Base-by-base conservation (phyloP, 192 early-diverging fungal species). In the Coemansia sp. region DNA sequence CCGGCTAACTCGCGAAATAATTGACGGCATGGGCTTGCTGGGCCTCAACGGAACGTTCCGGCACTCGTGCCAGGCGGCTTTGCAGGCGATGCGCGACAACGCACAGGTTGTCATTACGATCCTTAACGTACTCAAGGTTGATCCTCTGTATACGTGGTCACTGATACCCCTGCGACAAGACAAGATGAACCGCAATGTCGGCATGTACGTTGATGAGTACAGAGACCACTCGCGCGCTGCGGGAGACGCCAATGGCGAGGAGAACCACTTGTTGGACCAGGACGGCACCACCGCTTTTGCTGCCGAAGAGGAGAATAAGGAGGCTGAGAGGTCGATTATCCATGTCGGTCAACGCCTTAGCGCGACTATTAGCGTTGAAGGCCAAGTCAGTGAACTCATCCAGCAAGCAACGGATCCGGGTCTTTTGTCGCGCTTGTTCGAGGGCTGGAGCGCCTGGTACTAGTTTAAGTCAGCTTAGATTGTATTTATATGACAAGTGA, bases 41-140 rank as follows among this genome's bases (percentile, higher is more conserved):
- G 90, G 89, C 4, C 83, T 91, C 11, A 89, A 95, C 36, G 94
- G 94, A 13, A 77, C 87, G 7, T 98, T 96, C 75, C 81, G 87
- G 33, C 83, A 88, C 37, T 82, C 86, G 13, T 93, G 92, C 66
- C 88, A 95, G 65, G 88, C 87, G 34, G 92, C 90, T 0, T 74
- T 97, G 53, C 74, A 84, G 40, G 90, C 93, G 16, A 83, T 97
- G 79, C 84, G 93, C 10, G 79, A 87, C 51, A 90, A 95, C 59
- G 85, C 93, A 46, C 86, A 92, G 53, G 86, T 95, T 0, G 66
- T 96, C 35, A 82, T 91, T 18, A 93, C 92, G 1, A 85, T 98
- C n/a, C 82, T 97, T 13, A 94, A 97, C 71, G 94, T 96, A 6
- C 94, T 97, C 69, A 89, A 94, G 20, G 94, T 94, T 43, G 95